Percentiles rank a stretch among this genome's conserved stretches.
Conservation (phyloP, 805 yeast genomes). For the Yarrowia phangngaensis region DNA sequence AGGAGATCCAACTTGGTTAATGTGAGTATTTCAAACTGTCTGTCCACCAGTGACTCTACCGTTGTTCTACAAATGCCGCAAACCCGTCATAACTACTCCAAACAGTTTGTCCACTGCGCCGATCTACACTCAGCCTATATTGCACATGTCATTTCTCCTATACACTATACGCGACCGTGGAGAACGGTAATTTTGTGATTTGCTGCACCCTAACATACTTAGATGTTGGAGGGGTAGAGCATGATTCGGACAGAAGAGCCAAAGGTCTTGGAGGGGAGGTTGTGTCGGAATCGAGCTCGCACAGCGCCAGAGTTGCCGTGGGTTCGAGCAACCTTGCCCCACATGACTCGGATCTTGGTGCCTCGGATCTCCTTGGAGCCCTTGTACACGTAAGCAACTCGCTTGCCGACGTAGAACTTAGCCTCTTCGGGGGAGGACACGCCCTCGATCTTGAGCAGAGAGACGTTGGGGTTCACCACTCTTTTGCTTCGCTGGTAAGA, state of each 20-base stretch:
- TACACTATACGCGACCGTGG: constrained; percentile 27
- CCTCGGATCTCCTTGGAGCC: constrained; percentile 98
- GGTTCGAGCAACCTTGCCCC: constrained; percentile 98
- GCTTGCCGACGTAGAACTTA: constrained; percentile 98
- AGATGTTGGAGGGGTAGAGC: constrained; percentile 99
- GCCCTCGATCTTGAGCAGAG: constrained; percentile 96
- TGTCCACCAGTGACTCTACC: too few relatives aligned
- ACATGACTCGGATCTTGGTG: constrained; percentile 97
- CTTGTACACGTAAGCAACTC: constrained; percentile 99
- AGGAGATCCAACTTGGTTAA: too few relatives aligned
- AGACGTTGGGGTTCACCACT: constrained; percentile 96
- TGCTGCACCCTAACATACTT: constrained; percentile 48
- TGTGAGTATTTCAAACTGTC: too few relatives aligned
- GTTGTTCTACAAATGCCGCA: too few relatives aligned
- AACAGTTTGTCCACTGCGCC: too few relatives aligned
- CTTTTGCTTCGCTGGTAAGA: constrained; percentile 99
- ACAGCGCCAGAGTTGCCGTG: constrained; percentile 99
- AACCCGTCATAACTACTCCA: too few relatives aligned
- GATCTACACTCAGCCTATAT: constrained; percentile 4
- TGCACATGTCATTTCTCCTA: constrained; percentile 24
- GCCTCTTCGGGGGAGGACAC: constrained; percentile 90
- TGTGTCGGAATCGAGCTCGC: constrained; percentile 98
- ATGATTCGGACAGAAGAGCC: constrained; percentile 99
- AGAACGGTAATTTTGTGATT: constrained; percentile 19
- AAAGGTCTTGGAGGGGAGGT: constrained; percentile 99